Conservation (phyloP, 164 flowering plant genomes). For the Cinnamomum micranthum region DNA sequence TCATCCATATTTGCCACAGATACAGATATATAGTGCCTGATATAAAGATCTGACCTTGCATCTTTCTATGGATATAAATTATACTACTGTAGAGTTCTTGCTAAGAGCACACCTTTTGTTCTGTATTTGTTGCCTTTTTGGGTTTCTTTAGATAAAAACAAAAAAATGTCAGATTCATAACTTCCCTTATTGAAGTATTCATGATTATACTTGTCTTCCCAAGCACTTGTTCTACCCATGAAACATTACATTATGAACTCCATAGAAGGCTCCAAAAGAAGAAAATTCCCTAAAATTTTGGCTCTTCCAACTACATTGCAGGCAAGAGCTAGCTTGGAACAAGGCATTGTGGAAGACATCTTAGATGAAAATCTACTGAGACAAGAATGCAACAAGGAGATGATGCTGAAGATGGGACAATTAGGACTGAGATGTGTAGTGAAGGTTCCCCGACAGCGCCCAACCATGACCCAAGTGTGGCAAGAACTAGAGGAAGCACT, state of each 20-base stretch:
- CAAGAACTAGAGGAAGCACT: slow-evolving; percentile 55
- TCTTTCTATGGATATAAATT: background rate
- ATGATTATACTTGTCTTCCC: no score
- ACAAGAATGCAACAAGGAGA: slow-evolving; percentile 54
- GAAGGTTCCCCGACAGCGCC: slow-evolving; percentile 49
- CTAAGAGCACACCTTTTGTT: background rate
- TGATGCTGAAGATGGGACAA: slow-evolving; percentile 67
- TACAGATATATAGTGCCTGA: background rate
- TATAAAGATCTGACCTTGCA: background rate
- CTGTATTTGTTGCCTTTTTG: background rate
- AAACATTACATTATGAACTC: background rate
- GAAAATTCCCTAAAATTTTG: background rate
- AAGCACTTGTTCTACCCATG: no score
- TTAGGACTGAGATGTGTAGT: slow-evolving; percentile 52
- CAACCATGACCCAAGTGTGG: slow-evolving; percentile 64
- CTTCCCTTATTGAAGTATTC: no score
- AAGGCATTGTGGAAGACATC: slow-evolving; percentile 48
- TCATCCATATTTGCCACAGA: background rate
- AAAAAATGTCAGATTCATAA: no score
- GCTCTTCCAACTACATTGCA: slow-evolving; percentile 17
- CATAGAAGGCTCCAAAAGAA: background rate
- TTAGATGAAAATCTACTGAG: slow-evolving; percentile 52
- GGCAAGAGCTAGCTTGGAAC: slow-evolving; percentile 58
- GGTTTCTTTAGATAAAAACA: no score
- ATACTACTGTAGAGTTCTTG: background rate